Base-by-base conservation (phyloP, 2,329 filamentous ascomycete genomes). In the Scorias spongiosa region DNA sequence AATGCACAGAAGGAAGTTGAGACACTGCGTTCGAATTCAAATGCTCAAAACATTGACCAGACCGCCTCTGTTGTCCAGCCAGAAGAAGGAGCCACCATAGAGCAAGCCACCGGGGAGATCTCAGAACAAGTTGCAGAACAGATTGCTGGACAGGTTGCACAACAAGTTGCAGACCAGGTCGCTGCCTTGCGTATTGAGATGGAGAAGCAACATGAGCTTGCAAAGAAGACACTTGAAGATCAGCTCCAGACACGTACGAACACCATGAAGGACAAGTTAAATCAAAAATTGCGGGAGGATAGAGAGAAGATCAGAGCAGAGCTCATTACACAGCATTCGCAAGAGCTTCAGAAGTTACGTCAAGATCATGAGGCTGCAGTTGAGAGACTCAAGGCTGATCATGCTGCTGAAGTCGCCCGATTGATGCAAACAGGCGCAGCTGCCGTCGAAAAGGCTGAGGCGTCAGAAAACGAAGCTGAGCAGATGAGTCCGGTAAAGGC, bases 201-300 rank as follows among this genome's bases (percentile, higher is more conserved):
- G 40, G 60, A 68, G 30, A 44, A 53, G 37, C 60, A 62, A 46
- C 57, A 63, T 39, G 49, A 54, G 20, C 54, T 63, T 10, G 56
- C 65, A 15, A 57, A 59, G 44, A 56, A 63, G 8, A 66, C 73
- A 42, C 60, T 70, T 29, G 70, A 76, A 42, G 60, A 66, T 20
- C 63, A 68, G 42, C 55, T 69, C 45, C 66, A 72, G 54, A 67
- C 72, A 42, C 72, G 79, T 39, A 78, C 78, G 1, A 76, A 84
- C 38, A 75, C 74, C 57, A 82, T 85, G 80, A 81, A 79, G 55
- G 70, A 74, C 17, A 64, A 73, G 1, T 64, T 85, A 41, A 81
- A 79, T 54, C 78, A 76, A 57, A 85, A 82, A 57, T 69, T 93
- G 12, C 63, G 59, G 8, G 74, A 79, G 41, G 63, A 48, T 15